Conservation (phyloP, 345 rosid species). For the Eucalyptus curtisii region DNA sequence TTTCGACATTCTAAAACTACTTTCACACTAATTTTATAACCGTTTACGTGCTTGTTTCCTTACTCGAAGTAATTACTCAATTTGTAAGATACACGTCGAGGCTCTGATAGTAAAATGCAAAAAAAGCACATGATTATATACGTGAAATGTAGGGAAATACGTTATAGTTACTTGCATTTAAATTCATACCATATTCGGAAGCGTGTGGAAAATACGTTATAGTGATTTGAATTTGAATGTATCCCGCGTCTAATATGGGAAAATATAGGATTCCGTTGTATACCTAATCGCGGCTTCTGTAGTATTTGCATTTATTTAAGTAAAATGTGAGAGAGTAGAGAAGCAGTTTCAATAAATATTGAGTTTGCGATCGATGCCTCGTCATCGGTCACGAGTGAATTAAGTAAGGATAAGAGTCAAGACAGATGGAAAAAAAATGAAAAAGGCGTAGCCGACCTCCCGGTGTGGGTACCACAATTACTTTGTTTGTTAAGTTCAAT, state of each 20-base stretch:
- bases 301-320: neutral
- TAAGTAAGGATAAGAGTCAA: neutral
- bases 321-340: neutral
- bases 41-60: rapidly evolving
- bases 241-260: neutral
- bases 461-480: neutral
- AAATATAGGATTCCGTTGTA: neutral
- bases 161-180: neutral
- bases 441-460: neutral
- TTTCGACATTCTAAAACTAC: neutral
- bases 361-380: neutral
- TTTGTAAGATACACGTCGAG: rapidly evolving
- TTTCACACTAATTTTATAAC: neutral
- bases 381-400: neutral
- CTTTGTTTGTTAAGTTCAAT: neutral
- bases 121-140: neutral
- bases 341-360: neutral
- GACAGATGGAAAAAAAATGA: too few relatives aligned
- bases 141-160: rapidly evolving
- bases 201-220: neutral
- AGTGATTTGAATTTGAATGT: neutral
- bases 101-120: rapidly evolving
- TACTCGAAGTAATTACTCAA: neutral
- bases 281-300: neutral
- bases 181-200: too few relatives aligned